Base-by-base conservation (phyloP, 1,284 basidiomycete species). In the Heterobasidion occidentale region DNA sequence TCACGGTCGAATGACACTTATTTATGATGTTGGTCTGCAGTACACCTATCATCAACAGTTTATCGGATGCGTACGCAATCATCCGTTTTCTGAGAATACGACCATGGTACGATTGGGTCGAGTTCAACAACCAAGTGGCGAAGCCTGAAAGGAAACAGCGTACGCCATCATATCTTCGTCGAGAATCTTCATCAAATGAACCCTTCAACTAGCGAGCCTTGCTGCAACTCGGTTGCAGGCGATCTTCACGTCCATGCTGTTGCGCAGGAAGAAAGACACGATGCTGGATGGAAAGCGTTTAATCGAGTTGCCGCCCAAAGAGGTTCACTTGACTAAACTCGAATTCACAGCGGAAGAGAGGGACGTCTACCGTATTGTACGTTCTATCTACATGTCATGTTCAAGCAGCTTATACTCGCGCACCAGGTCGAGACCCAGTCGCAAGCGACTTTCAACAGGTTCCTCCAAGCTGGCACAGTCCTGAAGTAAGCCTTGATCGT, bases 401-500 rank as follows among this genome's bases (percentile, higher is more conserved):
- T 36, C 27, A 14, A 17, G 48, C 12, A 34, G 33, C 36, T 58
- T 17, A 58, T 12, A 44, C 54, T 51, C 9, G 47, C n/a, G 15
- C 15, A 12, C 4, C 49, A 79, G 78, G 72, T 84, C 36, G 83
- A 86, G 64, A 70, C 73, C 7, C 68, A 68, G n/a, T 75, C 76
- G 38, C 84, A 85, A 60, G 74, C 71, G 0, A 79, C 67, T 36
- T 85, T 86, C 69, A 86, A 84, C 61, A 70, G 74, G 17, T 86
- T 74, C 69, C 69, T 84, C 17, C 68, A 71, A 6, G 78, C 74
- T 14, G 81, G 81, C 5, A 83, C 81, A 1, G 80, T 83, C 9
- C 64, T 84, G 49, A 83, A 79, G 79, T 79, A 55, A 56, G 63
- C 60, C 35, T 46, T 34, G 14, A 51, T 44, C 20, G 27, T 27